Evolutionary conservation across 441 rosid species (phyloP).

Genomic region (Arabidopsis hybrid): DNA sequence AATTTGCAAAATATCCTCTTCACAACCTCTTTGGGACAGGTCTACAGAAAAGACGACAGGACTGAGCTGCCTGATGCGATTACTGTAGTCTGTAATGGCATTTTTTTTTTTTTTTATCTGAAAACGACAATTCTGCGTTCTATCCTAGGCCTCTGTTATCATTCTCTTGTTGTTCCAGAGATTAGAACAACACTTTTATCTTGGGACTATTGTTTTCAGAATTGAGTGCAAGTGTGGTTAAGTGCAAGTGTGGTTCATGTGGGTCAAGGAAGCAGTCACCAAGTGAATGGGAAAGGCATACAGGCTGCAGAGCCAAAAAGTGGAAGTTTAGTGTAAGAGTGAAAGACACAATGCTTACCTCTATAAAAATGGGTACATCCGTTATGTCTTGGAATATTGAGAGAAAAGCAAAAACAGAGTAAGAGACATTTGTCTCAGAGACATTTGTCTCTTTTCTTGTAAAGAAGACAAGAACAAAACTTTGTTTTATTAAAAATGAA

Average conservation of each 20-base stretch:
- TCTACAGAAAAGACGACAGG: constrained; percentile 51
- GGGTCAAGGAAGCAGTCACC: constrained; percentile 80
- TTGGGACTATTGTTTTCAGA: constrained; percentile 51
- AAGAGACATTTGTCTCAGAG: too few relatives aligned
- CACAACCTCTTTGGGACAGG: constrained; percentile 55
- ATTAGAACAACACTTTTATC: constrained; percentile 28
- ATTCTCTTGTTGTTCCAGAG: neutral
- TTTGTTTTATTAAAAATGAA: too few relatives aligned
- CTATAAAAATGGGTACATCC: constrained; percentile 88
- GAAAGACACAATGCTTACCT: constrained; percentile 65
- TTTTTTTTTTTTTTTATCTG: constrained; percentile 29
- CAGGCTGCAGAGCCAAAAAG: constrained; percentile 97
- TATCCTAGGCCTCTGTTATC: constrained; percentile 20
- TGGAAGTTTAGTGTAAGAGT: constrained; percentile 97
- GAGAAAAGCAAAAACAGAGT: too few relatives aligned
- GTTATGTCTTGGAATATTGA: too few relatives aligned
- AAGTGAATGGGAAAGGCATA: constrained; percentile 97
- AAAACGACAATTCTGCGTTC: neutral
- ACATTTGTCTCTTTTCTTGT: too few relatives aligned
- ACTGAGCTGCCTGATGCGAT: constrained; percentile 60
- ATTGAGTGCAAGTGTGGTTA: constrained; percentile 57
- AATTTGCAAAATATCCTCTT: constrained; percentile 35
- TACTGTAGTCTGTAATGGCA: constrained; percentile 88
- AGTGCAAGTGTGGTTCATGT: constrained; percentile 67
- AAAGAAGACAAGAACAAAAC: too few relatives aligned